Conservation (phyloP, 805 yeast species). For the Starmerella asiatica region DNA sequence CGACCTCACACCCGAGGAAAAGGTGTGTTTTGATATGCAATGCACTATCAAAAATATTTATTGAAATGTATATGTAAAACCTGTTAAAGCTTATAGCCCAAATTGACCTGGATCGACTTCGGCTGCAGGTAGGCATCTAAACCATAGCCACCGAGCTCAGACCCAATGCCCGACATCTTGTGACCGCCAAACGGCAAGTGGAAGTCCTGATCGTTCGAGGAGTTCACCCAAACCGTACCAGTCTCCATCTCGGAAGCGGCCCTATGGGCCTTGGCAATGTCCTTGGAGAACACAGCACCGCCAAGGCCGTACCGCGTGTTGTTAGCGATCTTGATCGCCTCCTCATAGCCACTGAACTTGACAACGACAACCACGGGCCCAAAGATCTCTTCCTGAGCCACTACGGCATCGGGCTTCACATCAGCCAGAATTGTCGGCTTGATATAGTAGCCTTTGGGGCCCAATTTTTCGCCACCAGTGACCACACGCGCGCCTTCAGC, state of each 20-base stretch:
- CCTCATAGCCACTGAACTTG: conserved; percentile 72
- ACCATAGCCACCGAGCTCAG: conserved; percentile 86
- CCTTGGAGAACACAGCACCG: conserved; percentile 75
- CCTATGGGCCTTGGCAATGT: conserved; percentile 59
- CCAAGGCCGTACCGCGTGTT: conserved; percentile 59
- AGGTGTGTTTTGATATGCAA: conserved; percentile 2
- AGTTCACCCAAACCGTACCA: conserved; percentile 88
- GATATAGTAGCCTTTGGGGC: conserved; percentile 38
- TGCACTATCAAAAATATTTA: not conserved
- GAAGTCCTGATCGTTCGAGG: conserved; percentile 77
- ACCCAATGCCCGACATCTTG: conserved; percentile 82
- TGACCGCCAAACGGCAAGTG: conserved; percentile 88
- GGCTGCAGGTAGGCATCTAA: conserved; percentile 71
- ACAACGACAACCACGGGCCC: conserved; percentile 85
- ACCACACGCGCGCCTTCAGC: conserved; percentile 59
- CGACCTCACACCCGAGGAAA: conserved; percentile 2
- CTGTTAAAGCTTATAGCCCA: conserved; percentile 18
- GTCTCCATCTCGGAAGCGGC: conserved; percentile 65
- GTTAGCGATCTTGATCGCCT: conserved; percentile 66
- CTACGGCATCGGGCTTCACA: conserved; percentile 56
- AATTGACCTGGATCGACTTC: conserved; percentile 52
- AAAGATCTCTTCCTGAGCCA: conserved; percentile 81
- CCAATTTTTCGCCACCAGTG: conserved; percentile 71
- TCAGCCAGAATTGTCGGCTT: conserved; percentile 77
- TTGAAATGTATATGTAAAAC: too few relatives aligned